Percentiles rank a stretch among this genome's conserved stretches.
Conservation (phyloP, 768 basidiomycete species). For the Rossbeevera mucosa region DNA sequence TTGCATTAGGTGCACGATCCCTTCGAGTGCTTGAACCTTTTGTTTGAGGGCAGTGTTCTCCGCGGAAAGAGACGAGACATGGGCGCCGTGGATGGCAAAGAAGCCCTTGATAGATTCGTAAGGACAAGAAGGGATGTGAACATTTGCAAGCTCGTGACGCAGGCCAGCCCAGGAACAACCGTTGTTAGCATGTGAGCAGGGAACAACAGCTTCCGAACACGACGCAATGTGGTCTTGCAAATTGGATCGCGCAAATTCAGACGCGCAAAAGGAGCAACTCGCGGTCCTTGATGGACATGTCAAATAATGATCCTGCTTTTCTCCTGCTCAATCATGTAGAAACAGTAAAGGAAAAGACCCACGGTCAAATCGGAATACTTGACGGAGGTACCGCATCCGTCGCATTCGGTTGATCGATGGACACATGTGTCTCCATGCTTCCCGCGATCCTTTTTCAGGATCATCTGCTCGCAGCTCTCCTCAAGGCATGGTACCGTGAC, state of each 20-base stretch:
- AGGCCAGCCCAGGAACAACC: conserved; percentile 56
- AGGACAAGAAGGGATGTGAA: conserved; percentile 44
- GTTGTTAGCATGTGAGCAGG: conserved; percentile 43
- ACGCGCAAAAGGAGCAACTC: conserved; percentile 40
- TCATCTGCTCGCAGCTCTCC: conserved; percentile 39
- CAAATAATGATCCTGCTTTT: conserved; percentile 35
- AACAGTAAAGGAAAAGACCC: conserved; percentile 13
- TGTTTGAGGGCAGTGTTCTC: conserved; percentile 65
- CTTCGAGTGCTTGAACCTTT: conserved; percentile 56
- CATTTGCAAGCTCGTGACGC: conserved; percentile 30
- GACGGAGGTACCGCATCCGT: conserved; percentile 34
- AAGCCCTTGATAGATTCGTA: conserved; percentile 63
- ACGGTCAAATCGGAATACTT: conserved; percentile 37
- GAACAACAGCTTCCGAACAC: conserved; percentile 38
- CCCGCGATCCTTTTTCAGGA: conserved; percentile 46
- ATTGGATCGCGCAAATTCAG: conserved; percentile 33
- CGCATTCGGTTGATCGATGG: conserved; percentile 36
- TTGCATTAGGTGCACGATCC: conserved; percentile 43
- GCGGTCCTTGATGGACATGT: conserved; percentile 36
- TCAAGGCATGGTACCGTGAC: conserved; percentile 49
- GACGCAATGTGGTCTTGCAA: conserved; percentile 31
- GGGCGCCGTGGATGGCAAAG: conserved; percentile 41
- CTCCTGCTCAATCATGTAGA: conserved; percentile 1
- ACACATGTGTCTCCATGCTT: conserved; percentile 38
- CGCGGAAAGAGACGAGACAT: conserved; percentile 42